Percentiles rank a stretch among this genome's conserved stretches.
These are phyloP conservation scores for Lumnitzera littorea DNA, from an alignment of 345 rosid genomes.

Conservation along the genomic window DNA sequence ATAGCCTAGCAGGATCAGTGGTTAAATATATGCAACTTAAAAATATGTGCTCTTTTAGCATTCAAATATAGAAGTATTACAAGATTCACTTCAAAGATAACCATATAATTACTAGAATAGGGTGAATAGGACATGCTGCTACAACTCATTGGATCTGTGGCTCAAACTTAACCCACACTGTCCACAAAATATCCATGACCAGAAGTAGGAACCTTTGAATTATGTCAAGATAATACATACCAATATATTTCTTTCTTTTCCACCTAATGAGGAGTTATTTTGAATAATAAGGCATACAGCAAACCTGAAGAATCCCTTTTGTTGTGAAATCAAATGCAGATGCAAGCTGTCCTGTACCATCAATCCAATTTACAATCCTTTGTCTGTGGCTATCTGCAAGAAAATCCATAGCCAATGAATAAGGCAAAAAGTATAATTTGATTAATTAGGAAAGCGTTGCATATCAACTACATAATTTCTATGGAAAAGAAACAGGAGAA, in stretches of 20 bases:
- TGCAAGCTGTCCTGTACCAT: constrained; percentile 6
- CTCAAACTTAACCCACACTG: too few species aligned
- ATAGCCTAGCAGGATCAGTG: too few species aligned
- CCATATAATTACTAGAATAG: not conserved
- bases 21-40: too few species aligned
- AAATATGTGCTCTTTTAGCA: too few species aligned
- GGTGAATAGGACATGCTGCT: not conserved
- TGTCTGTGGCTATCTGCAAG: constrained; percentile 5
- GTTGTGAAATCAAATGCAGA: constrained; percentile 12
- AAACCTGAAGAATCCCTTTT: constrained; percentile 1
- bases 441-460: not conserved
- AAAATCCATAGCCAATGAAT: not conserved
- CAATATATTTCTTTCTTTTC: too few species aligned
- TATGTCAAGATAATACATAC: too few species aligned
- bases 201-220: too few species aligned
- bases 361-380: constrained; percentile 4
- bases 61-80: too few species aligned
- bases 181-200: too few species aligned
- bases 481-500: not conserved
- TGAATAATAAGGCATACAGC: not conserved
- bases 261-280: too few species aligned
- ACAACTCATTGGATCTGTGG: not conserved
- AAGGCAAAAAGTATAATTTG: not conserved
- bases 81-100: too few species aligned
- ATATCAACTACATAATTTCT: not conserved